Base-by-base conservation (phyloP, 495 filamentous ascomycete genomes). In the Penicillium pancosmium region DNA sequence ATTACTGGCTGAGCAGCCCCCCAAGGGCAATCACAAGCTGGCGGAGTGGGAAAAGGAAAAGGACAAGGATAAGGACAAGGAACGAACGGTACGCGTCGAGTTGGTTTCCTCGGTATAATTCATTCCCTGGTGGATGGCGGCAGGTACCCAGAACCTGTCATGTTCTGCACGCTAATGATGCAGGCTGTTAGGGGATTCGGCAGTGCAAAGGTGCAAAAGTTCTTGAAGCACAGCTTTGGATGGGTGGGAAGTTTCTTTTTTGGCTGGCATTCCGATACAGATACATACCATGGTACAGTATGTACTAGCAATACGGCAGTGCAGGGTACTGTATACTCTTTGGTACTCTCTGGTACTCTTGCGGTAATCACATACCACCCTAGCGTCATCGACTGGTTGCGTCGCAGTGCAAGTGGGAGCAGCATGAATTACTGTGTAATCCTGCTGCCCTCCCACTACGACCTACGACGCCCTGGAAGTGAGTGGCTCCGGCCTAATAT, bases 201-300 rank as follows among this genome's bases (percentile, higher is more conserved):
- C 23, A 46, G 25, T 43, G 55, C 47, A 57, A 36, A 51, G 15
- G 40, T 19, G n/a, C 36, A 21, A 44, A 13, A 25, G 51, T 27
- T 40, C 35, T 13, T 36, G 35, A 21, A 46, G 43, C 18, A 27
- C 11, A 23, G 15, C 18, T n/a, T 48, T 48, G n/a, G 46, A 48
- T 25, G 46, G 9, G 46, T 3, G 11, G 23, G 21, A 48, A n/a
- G 36, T 13, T 27, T 31, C 19, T 11, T 48, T 23, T 23, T 48
- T 23, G 46, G 19, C 19, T 11, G 47, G 51, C 60, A 61, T 66
- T 63, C 50, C 58, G 57, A 57, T 66, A 60, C 57, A 59, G 47
- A 44, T 48, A 48, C 46, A 48, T 48, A 44, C 16, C 27, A 44
- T 44, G 8, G 41, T 44, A 44, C 41, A 58, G 27, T 57, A 27